phyloP scores from a whole-genome alignment of 73 alveolate species.

The Paramecium primaurelia region DNA sequence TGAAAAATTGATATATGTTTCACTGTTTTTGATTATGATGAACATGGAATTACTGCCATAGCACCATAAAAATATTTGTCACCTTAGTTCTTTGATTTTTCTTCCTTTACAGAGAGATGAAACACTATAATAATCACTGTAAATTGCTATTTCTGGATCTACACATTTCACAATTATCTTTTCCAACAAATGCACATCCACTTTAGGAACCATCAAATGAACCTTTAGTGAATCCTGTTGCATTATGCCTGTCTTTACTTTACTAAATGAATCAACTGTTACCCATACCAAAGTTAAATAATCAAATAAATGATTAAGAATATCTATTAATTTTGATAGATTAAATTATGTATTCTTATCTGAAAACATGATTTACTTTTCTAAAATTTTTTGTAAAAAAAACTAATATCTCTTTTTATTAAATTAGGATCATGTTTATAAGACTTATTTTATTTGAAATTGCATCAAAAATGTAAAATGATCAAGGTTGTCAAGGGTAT shows the following conservation, averaged over 20 bases:
- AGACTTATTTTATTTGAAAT: too few species aligned
- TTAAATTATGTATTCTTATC: too few species aligned
- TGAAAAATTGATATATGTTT: background rate
- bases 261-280: background rate
- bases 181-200: background rate
- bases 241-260: background rate
- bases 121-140: background rate
- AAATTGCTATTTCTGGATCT: background rate
- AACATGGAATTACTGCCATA: background rate
- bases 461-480: too few species aligned
- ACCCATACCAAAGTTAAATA: too few species aligned
- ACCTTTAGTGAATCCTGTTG: background rate
- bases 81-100: background rate
- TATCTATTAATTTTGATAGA: too few species aligned
- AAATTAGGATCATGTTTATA: too few species aligned
- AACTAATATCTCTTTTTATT: too few species aligned
- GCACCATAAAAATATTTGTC: background rate
- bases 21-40: background rate
- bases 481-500: too few species aligned
- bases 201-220: background rate
- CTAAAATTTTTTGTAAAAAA: too few species aligned
- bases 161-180: background rate
- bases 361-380: too few species aligned
- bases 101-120: background rate
- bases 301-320: too few species aligned